Evolutionary conservation across 768 basidiomycete genomes (phyloP).

Genomic region (Tulasnella sp.): DNA sequence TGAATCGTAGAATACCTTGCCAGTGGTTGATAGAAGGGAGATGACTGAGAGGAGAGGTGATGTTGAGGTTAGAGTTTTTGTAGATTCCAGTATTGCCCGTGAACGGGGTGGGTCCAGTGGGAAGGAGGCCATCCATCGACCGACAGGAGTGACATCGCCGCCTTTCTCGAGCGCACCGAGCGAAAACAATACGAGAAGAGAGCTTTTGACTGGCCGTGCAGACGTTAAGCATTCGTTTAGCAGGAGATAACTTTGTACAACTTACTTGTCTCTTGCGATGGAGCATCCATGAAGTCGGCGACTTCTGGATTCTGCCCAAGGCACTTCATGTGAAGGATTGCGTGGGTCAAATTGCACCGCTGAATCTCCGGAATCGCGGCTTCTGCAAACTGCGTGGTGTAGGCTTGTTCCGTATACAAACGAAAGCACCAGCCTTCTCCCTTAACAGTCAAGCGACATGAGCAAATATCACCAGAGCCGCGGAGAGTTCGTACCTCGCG

Average conservation of each 20-base stretch:
- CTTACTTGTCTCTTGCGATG: conserved; percentile 66
- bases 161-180: conserved; percentile 68
- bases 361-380: conserved; percentile 84
- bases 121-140: conserved; percentile 79
- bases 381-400: conserved; percentile 47
- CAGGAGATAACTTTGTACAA: conserved; percentile 14
- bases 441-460: conserved; percentile 33
- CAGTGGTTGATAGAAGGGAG: conserved; percentile 71
- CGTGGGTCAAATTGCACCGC: conserved; percentile 74
- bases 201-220: conserved; percentile 28
- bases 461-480: not conserved
- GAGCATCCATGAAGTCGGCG: conserved; percentile 84
- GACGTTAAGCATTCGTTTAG: not conserved
- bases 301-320: conserved; percentile 71
- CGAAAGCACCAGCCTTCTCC: conserved; percentile 83
- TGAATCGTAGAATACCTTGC: conserved; percentile 66
- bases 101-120: conserved; percentile 85
- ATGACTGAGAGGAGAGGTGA: conserved; percentile 76
- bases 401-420: conserved; percentile 80
- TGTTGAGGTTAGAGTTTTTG: conserved; percentile 55
- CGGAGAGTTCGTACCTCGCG: conserved; percentile 53
- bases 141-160: conserved; percentile 59
- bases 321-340: conserved; percentile 78
- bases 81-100: conserved; percentile 71
- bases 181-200: conserved; percentile 50